Conservation (phyloP, 2,329 filamentous ascomycete species). For the Microsporum audouinii region DNA sequence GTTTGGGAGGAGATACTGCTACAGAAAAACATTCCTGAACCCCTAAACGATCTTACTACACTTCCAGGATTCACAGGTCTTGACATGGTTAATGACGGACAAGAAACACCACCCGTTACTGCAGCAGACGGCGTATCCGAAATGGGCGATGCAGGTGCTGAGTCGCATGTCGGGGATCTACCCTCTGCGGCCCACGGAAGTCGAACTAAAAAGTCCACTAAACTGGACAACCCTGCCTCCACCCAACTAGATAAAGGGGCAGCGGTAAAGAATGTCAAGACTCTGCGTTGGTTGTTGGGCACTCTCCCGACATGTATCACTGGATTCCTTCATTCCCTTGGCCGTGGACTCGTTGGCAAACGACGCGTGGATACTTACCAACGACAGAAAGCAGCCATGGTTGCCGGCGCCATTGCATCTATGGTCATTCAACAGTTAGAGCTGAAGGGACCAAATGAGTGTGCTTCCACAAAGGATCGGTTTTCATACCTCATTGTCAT, state of each 20-base stretch:
- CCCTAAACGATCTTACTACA: slow-evolving; percentile 40
- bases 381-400: slow-evolving; percentile 49
- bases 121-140: slow-evolving; percentile 16
- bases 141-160: slow-evolving; percentile 13
- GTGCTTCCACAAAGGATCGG: slow-evolving; percentile 33
- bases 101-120: slow-evolving; percentile 15
- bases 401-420: slow-evolving; percentile 59
- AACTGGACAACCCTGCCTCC: background rate
- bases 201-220: background rate
- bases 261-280: slow-evolving; percentile 64
- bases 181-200: slow-evolving; percentile 13
- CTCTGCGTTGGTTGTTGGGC: slow-evolving; percentile 63
- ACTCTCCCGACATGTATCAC: slow-evolving; percentile 70
- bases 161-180: slow-evolving; percentile 19
- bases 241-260: slow-evolving; percentile 21
- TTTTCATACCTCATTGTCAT: slow-evolving; percentile 75
- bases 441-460: slow-evolving; percentile 34
- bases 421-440: slow-evolving; percentile 58
- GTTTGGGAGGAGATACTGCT: slow-evolving; percentile 76
- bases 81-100: slow-evolving; percentile 32
- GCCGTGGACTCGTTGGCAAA: slow-evolving; percentile 66
- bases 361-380: slow-evolving; percentile 56
- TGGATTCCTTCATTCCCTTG: slow-evolving; percentile 73
- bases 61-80: slow-evolving; percentile 27
- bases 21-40: slow-evolving; percentile 58